These are phyloP conservation scores for Puccinia coronata DNA, from an alignment of 1,284 basidiomycete genomes.

Conservation along the genomic window DNA sequence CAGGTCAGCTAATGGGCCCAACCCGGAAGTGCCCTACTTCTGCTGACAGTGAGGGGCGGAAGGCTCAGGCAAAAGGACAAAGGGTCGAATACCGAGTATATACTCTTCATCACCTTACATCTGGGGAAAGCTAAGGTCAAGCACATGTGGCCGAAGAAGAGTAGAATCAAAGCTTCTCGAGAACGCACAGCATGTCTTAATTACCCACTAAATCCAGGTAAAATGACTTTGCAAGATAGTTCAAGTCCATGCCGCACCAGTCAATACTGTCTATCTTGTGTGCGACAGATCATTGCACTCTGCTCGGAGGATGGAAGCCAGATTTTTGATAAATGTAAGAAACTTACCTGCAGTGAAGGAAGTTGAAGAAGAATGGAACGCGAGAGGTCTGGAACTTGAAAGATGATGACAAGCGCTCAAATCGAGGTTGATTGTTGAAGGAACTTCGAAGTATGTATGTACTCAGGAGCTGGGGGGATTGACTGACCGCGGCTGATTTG, in stretches of 20 bases:
- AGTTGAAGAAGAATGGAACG: not conserved
- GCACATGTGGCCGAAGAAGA: not conserved
- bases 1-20: no score
- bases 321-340: not conserved
- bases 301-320: not conserved
- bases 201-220: slow-evolving; percentile 6
- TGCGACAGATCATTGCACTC: not conserved
- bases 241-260: not conserved
- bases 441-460: not conserved
- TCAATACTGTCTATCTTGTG: not conserved
- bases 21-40: no score
- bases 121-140: not conserved
- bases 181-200: no score
- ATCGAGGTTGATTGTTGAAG: slow-evolving; percentile 3
- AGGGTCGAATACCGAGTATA: no score
- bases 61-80: no score
- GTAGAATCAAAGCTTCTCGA: not conserved
- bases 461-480: slow-evolving; percentile 5
- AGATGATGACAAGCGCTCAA: slow-evolving; percentile 25
- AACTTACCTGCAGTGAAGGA: slow-evolving; percentile 3
- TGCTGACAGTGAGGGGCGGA: no score
- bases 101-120: no score
- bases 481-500: not conserved
- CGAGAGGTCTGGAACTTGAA: not conserved
- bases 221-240: not conserved